Evolutionary conservation across 106 monocot species (phyloP), one percentile per base, ranked within the genome.

Genomic region (Dactylorhiza incarnata): DNA sequence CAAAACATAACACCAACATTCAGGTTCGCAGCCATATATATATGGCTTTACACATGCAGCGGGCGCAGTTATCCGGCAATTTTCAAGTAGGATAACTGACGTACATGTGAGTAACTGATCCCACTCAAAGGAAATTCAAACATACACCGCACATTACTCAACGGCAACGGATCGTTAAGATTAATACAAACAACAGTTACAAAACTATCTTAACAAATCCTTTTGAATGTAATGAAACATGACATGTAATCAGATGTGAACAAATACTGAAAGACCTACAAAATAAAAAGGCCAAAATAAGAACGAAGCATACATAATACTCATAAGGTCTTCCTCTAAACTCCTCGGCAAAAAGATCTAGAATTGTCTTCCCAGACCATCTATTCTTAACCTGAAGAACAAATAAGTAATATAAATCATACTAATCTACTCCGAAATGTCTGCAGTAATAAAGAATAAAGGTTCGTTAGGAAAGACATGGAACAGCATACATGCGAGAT

Each of bases 311-410:
- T 87, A 94, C 97, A 79, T 94, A 99, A 81, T 99, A 99, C 23
- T 91, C 89, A 47, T 78, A 80, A 49, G 91, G 78, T 11, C 97
- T 79, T 45, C 97, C 97, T 74, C 88, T 91, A 80, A 99, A 99
- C 80, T 99, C 97, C 45, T 99, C 86, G 0, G 97, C 50, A 68
- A 99, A 99, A 23, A 99, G 78, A 78, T 99, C 94, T 14, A 99
- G 91, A 23, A 99, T 85, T 25, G 91, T 91, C 82, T 94, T 99
- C 80, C 94, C 91, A 0, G 77, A 88, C 97, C 97, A 99, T 72
- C 97, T 78, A 74, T 94, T 89, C 82, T 99, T 99, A 17, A 87
- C 97, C 96, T 94, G 71, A 53, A 79, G 17, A 72, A 13, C 25
- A 72, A 53, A 48, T 46, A 59, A n/a, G 58, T 13, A 56, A 53